Percentiles rank a stretch among this genome's conserved stretches.
Evolutionary conservation across 2,329 filamentous ascomycete species (phyloP).

Genomic region (Hymenoscyphus scutula): DNA sequence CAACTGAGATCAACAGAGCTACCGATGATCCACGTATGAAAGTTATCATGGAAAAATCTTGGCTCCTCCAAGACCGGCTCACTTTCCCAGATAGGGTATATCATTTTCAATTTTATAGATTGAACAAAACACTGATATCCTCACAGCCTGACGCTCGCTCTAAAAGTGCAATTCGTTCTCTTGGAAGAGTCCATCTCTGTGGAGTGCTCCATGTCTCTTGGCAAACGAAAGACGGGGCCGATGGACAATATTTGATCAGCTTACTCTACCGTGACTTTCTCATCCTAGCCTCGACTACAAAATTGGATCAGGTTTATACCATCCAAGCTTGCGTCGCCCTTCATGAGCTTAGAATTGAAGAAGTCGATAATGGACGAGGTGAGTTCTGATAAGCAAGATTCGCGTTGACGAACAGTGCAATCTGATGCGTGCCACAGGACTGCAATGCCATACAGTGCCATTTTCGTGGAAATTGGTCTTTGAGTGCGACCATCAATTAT

Average conservation of each 20-base stretch:
- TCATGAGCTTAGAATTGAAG: slow-evolving; percentile 63
- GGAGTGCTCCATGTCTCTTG: slow-evolving; percentile 83
- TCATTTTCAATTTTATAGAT: slow-evolving; percentile 3
- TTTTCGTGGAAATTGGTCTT: slow-evolving; percentile 94
- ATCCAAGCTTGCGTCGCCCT: slow-evolving; percentile 74
- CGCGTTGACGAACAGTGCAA: not conserved
- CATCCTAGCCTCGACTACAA: slow-evolving; percentile 68
- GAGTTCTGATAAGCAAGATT: slow-evolving; percentile 16
- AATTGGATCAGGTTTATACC: slow-evolving; percentile 65
- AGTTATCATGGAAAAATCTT: slow-evolving; percentile 73
- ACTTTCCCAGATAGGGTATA: slow-evolving; percentile 69
- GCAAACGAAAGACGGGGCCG: slow-evolving; percentile 64
- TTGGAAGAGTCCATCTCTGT: slow-evolving; percentile 79
- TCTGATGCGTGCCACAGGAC: slow-evolving; percentile 48
- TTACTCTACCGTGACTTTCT: slow-evolving; percentile 80
- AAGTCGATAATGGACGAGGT: slow-evolving; percentile 74
- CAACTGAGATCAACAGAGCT: slow-evolving; percentile 78
- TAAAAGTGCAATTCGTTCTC: slow-evolving; percentile 68
- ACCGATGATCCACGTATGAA: slow-evolving; percentile 72
- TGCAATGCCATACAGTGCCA: slow-evolving; percentile 82
- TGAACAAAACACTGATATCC: not conserved
- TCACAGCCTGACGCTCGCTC: slow-evolving; percentile 47
- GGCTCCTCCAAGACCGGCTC: slow-evolving; percentile 79
- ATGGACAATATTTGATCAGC: slow-evolving; percentile 81
- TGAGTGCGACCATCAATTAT: slow-evolving; percentile 70